Conservation (phyloP, 2,329 filamentous ascomycete genomes). For the Didymellaceae sp. region DNA sequence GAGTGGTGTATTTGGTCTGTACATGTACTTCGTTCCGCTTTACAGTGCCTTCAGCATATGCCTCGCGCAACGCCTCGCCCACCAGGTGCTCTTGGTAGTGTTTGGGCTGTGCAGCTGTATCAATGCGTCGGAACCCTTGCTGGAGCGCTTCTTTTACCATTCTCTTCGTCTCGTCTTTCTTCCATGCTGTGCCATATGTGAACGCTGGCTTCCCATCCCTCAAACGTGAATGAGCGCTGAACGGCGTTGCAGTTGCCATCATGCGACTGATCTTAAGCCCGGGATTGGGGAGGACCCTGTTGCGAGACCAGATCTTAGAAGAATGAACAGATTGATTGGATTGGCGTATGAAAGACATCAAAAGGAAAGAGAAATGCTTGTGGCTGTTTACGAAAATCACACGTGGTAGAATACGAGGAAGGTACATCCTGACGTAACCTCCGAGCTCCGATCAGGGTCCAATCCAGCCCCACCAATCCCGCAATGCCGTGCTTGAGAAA, state of each 20-base stretch:
- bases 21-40: conserved; percentile 69
- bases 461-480: conserved; percentile 18
- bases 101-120: conserved; percentile 79
- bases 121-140: conserved; percentile 74
- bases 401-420: conserved; percentile 8
- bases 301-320: not conserved
- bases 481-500: conserved; percentile 17
- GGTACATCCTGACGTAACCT: conserved; percentile 15
- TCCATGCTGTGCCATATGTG: conserved; percentile 88
- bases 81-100: conserved; percentile 79
- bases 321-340: not conserved
- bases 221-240: conserved; percentile 22
- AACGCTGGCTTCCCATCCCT: conserved; percentile 44
- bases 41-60: conserved; percentile 66
- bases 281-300: not conserved
- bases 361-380: not conserved
- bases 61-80: conserved; percentile 68
- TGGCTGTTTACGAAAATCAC: not conserved
- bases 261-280: conserved; percentile 9
- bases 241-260: conserved; percentile 28
- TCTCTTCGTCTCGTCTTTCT: conserved; percentile 70
- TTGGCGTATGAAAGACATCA: not conserved
- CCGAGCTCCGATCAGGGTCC: conserved; percentile 18
- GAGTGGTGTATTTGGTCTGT: conserved; percentile 83
- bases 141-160: conserved; percentile 73